phyloP scores from a whole-genome alignment of 2,329 filamentous ascomycete species.

The Epichloe bromicola region DNA sequence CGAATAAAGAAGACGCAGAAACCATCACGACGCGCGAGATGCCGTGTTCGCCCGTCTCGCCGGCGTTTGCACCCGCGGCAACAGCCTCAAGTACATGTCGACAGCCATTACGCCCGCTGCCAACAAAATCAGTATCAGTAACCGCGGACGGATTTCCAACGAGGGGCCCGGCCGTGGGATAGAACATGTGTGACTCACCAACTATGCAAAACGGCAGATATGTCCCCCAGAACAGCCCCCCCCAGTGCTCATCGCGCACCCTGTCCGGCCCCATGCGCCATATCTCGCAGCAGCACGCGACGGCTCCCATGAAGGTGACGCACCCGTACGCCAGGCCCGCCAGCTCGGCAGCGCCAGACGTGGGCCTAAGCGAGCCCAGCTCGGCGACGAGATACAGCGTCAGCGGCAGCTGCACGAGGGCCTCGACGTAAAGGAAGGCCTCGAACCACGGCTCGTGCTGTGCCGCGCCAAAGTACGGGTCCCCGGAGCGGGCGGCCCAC shows the following conservation, averaged over 20 bases:
- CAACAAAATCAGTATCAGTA: too few species aligned
- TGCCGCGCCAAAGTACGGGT: too few species aligned
- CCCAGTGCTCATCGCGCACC: constrained; percentile 31
- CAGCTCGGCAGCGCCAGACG: constrained; percentile 31
- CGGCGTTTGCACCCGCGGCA: constrained; percentile 24
- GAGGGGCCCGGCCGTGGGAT: too few species aligned
- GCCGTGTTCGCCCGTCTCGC: not conserved
- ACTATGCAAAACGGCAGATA: constrained; percentile 40
- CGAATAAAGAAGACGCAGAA: not conserved
- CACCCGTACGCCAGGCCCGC: constrained; percentile 37
- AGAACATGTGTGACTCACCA: constrained; percentile 35
- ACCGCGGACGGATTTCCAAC: too few species aligned
- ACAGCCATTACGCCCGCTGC: constrained; percentile 35
- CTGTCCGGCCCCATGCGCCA: constrained; percentile 33
- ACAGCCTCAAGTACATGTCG: constrained; percentile 42
- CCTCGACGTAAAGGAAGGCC: constrained; percentile 26
- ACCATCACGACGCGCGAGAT: not conserved
- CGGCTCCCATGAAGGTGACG: constrained; percentile 37
- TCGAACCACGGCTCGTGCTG: too few species aligned
- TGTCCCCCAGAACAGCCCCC: constrained; percentile 31
- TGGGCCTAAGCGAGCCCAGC: constrained; percentile 22
- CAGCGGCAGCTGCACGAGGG: constrained; percentile 36
- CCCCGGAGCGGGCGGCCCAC: too few species aligned
- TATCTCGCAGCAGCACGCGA: constrained; percentile 38
- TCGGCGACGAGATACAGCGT: constrained; percentile 32